phyloP scores from a whole-genome alignment of 2,329 filamentous ascomycete species.

The Fusarium setosum region DNA sequence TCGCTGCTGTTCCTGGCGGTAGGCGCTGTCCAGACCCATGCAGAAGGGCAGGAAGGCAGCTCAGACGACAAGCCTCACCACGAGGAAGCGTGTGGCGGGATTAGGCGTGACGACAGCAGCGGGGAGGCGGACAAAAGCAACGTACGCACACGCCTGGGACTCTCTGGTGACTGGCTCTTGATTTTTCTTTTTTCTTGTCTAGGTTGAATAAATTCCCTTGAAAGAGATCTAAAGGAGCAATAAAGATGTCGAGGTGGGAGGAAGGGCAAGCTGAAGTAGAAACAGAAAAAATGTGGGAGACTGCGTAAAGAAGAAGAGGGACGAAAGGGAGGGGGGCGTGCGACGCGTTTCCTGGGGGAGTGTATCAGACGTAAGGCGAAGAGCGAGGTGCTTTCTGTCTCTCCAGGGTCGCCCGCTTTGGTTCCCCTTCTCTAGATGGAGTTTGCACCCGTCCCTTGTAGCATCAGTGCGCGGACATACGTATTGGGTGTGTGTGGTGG shows the following conservation, averaged over 20 bases:
- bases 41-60: slow-evolving; percentile 4
- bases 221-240: slow-evolving; percentile 14
- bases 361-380: slow-evolving; percentile 7
- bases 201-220: background rate
- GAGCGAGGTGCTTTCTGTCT: slow-evolving; percentile 2
- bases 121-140: slow-evolving; percentile 3
- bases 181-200: background rate
- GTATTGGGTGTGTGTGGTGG: slow-evolving; percentile 13
- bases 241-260: slow-evolving; percentile 11
- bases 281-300: slow-evolving; percentile 15
- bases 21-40: slow-evolving; percentile 28
- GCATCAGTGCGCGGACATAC: slow-evolving; percentile 21
- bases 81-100: slow-evolving; percentile 16
- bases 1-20: slow-evolving; percentile 26
- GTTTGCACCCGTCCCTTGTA: slow-evolving; percentile 32
- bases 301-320: background rate
- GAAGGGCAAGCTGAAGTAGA: slow-evolving; percentile 8
- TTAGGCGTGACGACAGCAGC: slow-evolving; percentile 11
- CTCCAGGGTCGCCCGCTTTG: slow-evolving; percentile 16
- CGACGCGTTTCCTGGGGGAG: background rate
- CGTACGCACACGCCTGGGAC: slow-evolving; percentile 22
- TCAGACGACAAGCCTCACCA: slow-evolving; percentile 6
- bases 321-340: slow-evolving; percentile 17
- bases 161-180: background rate
- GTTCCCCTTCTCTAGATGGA: slow-evolving; percentile 25